These are phyloP conservation scores for Rubia tinctorum DNA, from an alignment of 305 asterid genomes.

Conservation along the genomic window DNA sequence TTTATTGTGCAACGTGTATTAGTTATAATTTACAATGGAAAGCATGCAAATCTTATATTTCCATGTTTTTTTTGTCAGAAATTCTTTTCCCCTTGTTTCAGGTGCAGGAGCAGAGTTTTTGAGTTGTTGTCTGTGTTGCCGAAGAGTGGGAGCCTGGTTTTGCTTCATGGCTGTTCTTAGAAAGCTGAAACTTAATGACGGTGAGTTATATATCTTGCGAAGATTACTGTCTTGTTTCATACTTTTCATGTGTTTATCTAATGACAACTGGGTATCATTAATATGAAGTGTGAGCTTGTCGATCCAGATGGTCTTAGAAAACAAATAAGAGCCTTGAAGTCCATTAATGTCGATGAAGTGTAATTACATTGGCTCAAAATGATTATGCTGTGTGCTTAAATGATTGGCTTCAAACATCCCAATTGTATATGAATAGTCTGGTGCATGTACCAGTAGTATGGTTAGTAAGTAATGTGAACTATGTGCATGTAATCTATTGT, in stretches of 20 bases:
- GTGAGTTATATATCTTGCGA: neutral
- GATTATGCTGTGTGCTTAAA: neutral
- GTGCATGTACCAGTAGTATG: no score
- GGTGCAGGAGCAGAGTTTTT: no score
- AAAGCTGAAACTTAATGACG: neutral
- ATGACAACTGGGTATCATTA: conserved; percentile 72
- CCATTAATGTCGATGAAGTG: conserved; percentile 70
- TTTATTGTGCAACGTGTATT: no score
- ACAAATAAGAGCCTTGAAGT: conserved; percentile 74
- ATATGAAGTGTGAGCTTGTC: conserved; percentile 82
- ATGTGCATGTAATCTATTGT: neutral
- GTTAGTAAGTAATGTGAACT: neutral
- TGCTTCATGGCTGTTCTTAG: no score
- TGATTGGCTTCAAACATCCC: neutral
- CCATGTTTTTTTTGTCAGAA: no score
- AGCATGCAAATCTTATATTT: no score
- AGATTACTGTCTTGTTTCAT: conserved; percentile 15
- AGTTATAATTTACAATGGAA: no score
- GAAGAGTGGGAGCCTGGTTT: no score
- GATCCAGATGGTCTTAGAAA: conserved; percentile 80
- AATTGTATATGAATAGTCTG: neutral
- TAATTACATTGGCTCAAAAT: conserved; percentile 4
- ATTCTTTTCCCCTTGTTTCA: no score
- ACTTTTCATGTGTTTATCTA: conserved; percentile 25
- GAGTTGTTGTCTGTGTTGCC: no score